These are phyloP conservation scores for Aechmea fasciata DNA, from an alignment of 176 grass and related monocot genomes.

Conservation along the genomic window DNA sequence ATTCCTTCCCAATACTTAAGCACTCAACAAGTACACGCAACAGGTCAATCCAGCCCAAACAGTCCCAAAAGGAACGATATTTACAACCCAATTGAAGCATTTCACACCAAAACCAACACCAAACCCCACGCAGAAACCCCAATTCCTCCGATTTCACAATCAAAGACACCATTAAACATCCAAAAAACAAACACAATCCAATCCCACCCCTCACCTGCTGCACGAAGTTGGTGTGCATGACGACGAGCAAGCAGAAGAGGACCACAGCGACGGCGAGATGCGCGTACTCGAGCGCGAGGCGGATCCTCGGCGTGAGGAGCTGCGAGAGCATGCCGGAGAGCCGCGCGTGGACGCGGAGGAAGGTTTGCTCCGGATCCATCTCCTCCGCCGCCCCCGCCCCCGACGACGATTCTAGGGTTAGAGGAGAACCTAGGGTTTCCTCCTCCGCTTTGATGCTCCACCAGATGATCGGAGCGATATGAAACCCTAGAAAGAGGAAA, in stretches of 20 bases:
- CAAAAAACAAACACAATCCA: too few species aligned
- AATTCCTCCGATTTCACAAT: not conserved
- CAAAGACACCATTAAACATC: too few species aligned
- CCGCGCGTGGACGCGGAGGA: conserved; percentile 9
- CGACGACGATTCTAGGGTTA: conserved; percentile 61
- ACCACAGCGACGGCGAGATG: conserved; percentile 8
- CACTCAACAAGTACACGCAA: too few species aligned
- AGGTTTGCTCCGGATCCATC: conserved; percentile 28
- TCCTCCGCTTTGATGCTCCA: conserved; percentile 13
- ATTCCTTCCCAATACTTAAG: too few species aligned
- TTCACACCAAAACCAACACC: not conserved
- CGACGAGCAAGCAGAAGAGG: conserved; percentile 11
- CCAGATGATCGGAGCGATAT: too few species aligned
- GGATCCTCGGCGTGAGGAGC: conserved; percentile 3
- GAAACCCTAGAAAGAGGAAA: too few species aligned
- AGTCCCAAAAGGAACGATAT: too few species aligned
- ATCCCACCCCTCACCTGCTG: conserved; percentile 4
- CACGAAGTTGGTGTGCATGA: conserved; percentile 19
- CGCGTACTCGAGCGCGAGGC: conserved; percentile 11
- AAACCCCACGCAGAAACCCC: not conserved
- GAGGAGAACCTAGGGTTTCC: conserved; percentile 42
- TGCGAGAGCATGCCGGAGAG: conserved; percentile 13
- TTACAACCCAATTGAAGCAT: too few species aligned
- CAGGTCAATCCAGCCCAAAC: too few species aligned
- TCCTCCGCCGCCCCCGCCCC: conserved; percentile 5